A percentile compares a stretch with the other conserved stretches of the same genome.
Conservation (phyloP, 176 grass and related monocot species). For the Avena atlantica region DNA sequence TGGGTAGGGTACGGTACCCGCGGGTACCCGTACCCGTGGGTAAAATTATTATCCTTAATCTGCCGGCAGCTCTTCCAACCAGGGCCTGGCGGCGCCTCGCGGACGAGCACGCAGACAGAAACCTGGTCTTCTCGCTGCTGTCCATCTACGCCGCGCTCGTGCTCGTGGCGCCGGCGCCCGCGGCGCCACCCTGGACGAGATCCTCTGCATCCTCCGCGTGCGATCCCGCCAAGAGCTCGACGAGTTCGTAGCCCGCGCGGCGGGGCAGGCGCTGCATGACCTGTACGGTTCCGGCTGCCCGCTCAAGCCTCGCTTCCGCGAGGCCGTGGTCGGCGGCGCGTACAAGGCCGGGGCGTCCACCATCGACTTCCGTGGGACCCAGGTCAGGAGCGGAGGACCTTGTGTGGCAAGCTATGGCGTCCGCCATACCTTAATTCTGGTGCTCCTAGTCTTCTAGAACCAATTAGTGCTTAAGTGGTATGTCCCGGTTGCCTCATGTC, state of each 20-base stretch:
- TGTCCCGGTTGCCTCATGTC: too few species aligned
- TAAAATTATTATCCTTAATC: too few species aligned
- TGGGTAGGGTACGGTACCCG: too few species aligned
- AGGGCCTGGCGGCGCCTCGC: neutral
- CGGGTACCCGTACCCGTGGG: too few species aligned
- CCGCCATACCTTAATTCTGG: too few species aligned
- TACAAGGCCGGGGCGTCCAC: neutral
- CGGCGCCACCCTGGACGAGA: neutral
- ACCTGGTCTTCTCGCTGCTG: neutral
- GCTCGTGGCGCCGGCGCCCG: neutral
- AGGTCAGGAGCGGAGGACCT: too few species aligned
- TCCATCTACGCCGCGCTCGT: neutral
- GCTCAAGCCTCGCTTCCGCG: neutral
- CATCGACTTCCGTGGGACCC: neutral
- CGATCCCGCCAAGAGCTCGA: neutral
- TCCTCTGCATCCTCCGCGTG: neutral
- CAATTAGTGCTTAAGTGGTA: too few species aligned
- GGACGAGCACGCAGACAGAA: neutral
- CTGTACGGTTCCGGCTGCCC: neutral
- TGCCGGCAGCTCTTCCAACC: too few species aligned
- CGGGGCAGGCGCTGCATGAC: neutral
- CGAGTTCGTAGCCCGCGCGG: neutral
- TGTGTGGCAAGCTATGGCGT: too few species aligned
- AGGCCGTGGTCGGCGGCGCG: too few species aligned
- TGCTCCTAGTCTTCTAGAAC: too few species aligned